A percentile compares a stretch with the other conserved stretches of the same genome.
Conservation (phyloP, 176 grass and related monocot species). For the Pontederia paniculata region DNA sequence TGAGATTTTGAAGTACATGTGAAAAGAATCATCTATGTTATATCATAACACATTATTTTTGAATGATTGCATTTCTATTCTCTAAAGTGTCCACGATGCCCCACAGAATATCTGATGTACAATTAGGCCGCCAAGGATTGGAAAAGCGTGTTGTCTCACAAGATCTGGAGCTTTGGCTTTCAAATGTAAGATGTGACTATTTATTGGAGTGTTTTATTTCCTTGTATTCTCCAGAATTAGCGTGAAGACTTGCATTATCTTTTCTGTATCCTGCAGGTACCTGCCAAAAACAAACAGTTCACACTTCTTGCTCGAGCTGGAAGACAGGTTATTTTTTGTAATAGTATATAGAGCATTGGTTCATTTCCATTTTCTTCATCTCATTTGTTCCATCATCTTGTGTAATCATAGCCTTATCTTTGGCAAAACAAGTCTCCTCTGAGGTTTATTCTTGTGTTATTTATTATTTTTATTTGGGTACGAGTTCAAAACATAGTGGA, state of each 20-base stretch:
- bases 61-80: neutral
- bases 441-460: too few relatives aligned
- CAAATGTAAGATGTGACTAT: slow-evolving; percentile 42
- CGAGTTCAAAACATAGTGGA: too few relatives aligned
- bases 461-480: too few relatives aligned
- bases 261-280: slow-evolving; percentile 31
- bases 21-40: too few relatives aligned
- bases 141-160: slow-evolving; percentile 97
- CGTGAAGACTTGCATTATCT: slow-evolving; percentile 16
- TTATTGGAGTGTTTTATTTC: slow-evolving; percentile 1
- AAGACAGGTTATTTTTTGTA: slow-evolving; percentile 46
- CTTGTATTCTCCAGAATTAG: neutral
- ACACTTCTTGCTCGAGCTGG: slow-evolving; percentile 96
- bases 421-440: too few relatives aligned
- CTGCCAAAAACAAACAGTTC: slow-evolving; percentile 78
- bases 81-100: neutral
- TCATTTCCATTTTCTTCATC: too few relatives aligned
- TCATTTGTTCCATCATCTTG: too few relatives aligned
- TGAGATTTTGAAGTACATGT: too few relatives aligned
- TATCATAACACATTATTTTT: neutral
- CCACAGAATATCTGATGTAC: slow-evolving; percentile 66
- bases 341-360: too few relatives aligned
- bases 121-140: slow-evolving; percentile 61
- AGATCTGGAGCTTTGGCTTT: slow-evolving; percentile 96
- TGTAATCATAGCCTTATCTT: too few relatives aligned